phyloP scores from a whole-genome alignment of 768 basidiomycete species.

The Phaeotremella skinneri region DNA sequence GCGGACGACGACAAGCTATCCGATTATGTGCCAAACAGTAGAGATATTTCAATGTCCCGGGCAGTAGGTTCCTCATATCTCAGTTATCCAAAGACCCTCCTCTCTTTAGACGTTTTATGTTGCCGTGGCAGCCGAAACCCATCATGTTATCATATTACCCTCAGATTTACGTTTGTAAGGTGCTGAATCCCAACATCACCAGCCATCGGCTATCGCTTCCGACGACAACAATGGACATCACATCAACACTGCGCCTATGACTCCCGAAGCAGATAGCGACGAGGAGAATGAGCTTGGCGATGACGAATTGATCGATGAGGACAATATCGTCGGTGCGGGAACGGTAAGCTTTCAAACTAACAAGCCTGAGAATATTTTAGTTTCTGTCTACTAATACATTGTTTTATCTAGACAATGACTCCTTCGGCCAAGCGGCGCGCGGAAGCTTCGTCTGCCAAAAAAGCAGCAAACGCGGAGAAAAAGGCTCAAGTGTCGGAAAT shows the following conservation, averaged over 20 bases:
- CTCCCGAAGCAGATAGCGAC: constrained; percentile 29
- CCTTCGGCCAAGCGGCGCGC: constrained; percentile 32
- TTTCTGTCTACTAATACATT: no score
- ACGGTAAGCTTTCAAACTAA: constrained; percentile 4
- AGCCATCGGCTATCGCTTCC: constrained; percentile 57
- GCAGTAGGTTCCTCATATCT: constrained; percentile 58
- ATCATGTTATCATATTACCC: constrained; percentile 49
- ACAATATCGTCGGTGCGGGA: constrained; percentile 9
- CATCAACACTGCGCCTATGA: constrained; percentile 57
- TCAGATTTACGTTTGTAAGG: constrained; percentile 56
- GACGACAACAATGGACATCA: constrained; percentile 63
- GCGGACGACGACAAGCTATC: constrained; percentile 79
- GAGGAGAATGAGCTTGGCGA: constrained; percentile 40
- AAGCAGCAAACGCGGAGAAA: constrained; percentile 40
- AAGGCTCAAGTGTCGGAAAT: constrained; percentile 40
- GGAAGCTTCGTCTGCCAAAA: constrained; percentile 33
- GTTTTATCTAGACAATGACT: constrained; percentile 20
- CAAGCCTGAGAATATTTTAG: no score
- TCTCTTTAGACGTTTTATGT: no score
- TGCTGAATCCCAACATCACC: constrained; percentile 8
- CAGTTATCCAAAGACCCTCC: no score
- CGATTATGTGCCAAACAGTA: constrained; percentile 78
- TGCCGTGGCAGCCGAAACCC: constrained; percentile 36
- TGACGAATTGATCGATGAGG: constrained; percentile 19
- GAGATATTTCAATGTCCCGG: constrained; percentile 71